phyloP scores from a whole-genome alignment of 1,139 yeast genomes.

The Yamadazyma friedrichii region DNA sequence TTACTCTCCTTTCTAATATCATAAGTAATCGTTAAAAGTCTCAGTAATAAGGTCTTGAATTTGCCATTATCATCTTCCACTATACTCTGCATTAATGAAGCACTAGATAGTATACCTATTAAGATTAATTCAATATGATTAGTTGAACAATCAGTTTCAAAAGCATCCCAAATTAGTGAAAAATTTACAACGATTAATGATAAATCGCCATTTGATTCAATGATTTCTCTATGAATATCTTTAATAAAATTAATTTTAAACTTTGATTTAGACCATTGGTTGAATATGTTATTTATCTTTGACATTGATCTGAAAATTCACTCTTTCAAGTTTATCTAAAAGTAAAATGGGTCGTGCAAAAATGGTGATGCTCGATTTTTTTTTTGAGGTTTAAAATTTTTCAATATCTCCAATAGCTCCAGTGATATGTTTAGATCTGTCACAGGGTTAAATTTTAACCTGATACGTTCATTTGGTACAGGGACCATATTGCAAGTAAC shows the following conservation, averaged over 20 bases:
- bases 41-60: conserved; percentile 8
- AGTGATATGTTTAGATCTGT: no score
- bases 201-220: conserved; percentile 8
- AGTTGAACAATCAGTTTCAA: conserved; percentile 35
- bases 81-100: background rate
- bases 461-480: conserved; percentile 15
- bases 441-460: no score
- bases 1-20: conserved; percentile 11
- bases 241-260: conserved; percentile 17
- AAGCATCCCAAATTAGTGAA: conserved; percentile 38
- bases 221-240: conserved; percentile 20
- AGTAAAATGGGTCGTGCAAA: background rate
- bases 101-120: background rate
- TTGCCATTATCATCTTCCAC: background rate
- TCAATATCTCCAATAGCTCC: no score
- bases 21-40: conserved; percentile 13
- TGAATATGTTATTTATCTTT: background rate
- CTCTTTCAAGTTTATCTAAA: background rate
- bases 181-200: conserved; percentile 8
- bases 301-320: background rate
- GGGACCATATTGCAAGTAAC: background rate
- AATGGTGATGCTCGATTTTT: no score
- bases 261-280: conserved; percentile 3
- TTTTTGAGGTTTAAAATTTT: no score
- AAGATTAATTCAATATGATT: conserved; percentile 40